These are phyloP conservation scores for Boletus subparvulus DNA, from an alignment of 768 basidiomycete species.

Conservation along the genomic window DNA sequence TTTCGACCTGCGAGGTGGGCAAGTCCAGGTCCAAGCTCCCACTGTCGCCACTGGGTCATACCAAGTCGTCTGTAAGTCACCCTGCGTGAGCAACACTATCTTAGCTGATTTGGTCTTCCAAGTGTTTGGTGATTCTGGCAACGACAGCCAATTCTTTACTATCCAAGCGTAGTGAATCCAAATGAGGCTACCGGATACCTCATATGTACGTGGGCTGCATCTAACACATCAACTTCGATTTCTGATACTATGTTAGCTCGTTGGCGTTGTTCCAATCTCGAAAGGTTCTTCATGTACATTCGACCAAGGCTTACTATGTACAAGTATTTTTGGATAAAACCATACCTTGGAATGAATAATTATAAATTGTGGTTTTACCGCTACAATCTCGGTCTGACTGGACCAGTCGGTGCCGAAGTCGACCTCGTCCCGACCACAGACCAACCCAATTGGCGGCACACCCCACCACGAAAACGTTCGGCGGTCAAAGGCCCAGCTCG, in stretches of 20 bases:
- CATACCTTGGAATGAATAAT: background rate
- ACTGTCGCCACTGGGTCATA: constrained; percentile 32
- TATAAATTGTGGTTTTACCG: background rate
- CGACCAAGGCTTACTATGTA: no score
- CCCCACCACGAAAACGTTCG: no score
- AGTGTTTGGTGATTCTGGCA: constrained; percentile 39
- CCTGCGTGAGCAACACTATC: background rate
- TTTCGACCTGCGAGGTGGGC: constrained; percentile 33
- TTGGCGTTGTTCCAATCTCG: no score
- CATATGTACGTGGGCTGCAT: background rate
- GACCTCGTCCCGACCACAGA: no score
- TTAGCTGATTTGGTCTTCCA: constrained; percentile 1
- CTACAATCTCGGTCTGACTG: no score
- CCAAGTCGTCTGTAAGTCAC: constrained; percentile 31
- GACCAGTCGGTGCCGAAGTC: no score
- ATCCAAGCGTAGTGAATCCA: constrained; percentile 8
- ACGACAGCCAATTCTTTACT: constrained; percentile 27
- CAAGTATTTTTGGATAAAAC: no score
- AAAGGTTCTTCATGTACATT: background rate
- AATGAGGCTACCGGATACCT: background rate
- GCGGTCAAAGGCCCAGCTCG: no score
- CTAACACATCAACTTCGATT: background rate
- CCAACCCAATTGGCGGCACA: no score
- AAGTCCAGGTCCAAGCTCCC: constrained; percentile 28
- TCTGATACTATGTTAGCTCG: no score